These are phyloP conservation scores for Cordyceps sp. DNA, from an alignment of 2,329 filamentous ascomycete species.

Conservation along the genomic window DNA sequence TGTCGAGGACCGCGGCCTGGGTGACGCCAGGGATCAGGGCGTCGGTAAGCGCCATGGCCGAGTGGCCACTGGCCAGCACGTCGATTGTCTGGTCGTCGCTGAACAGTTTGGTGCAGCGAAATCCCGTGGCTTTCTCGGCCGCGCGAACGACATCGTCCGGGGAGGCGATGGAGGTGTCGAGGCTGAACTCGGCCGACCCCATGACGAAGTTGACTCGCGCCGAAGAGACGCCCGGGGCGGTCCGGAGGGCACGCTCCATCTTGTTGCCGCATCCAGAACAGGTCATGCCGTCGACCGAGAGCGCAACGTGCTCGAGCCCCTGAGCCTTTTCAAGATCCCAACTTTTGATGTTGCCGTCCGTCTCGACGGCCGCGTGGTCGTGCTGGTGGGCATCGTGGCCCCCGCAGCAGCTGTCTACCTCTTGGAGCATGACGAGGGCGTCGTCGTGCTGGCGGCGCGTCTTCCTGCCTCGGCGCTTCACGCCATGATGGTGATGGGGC, in stretches of 20 bases:
- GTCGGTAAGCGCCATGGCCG: conserved; percentile 8
- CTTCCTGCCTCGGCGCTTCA: conserved; percentile 9
- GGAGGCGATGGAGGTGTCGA: conserved; percentile 9
- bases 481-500: conserved; percentile 7
- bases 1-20: conserved; percentile 10
- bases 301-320: conserved; percentile 10
- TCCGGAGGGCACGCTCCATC: conserved; percentile 11
- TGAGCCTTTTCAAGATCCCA: conserved; percentile 11
- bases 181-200: conserved; percentile 16
- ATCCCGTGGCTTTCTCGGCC: conserved; percentile 13
- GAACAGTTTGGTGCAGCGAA: conserved; percentile 10
- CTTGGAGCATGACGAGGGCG: conserved; percentile 1
- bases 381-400: conserved; percentile 3
- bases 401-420: too few relatives aligned
- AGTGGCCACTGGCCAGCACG: conserved; percentile 7
- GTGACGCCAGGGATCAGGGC: conserved; percentile 10
- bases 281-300: conserved; percentile 18
- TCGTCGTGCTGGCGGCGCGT: conserved; percentile 3
- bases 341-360: background rate
- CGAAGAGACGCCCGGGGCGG: conserved; percentile 12
- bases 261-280: conserved; percentile 20
- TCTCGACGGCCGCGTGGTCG: background rate
- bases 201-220: conserved; percentile 21
- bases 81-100: conserved; percentile 13
- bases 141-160: conserved; percentile 11